Evolutionary conservation across 1,139 yeast species (phyloP).

Genomic region (Suhomyces bokatorum): DNA sequence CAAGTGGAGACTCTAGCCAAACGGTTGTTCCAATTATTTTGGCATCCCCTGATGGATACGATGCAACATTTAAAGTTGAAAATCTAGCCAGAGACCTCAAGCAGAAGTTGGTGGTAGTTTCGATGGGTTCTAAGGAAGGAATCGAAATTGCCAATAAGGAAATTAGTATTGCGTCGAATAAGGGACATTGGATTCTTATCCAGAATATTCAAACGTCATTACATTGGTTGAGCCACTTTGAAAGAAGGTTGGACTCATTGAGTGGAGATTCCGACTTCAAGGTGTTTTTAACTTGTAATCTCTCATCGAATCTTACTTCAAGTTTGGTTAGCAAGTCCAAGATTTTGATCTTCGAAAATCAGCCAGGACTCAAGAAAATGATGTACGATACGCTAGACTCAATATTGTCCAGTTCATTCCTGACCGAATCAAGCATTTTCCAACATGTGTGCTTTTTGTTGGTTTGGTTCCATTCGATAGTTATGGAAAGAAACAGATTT

Average conservation of each 20-base stretch:
- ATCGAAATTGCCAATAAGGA: conserved; percentile 54
- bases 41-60: conserved; percentile 63
- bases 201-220: conserved; percentile 79
- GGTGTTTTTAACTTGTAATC: conserved; percentile 60
- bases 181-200: conserved; percentile 67
- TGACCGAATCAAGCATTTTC: conserved; percentile 43
- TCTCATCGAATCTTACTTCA: conserved; percentile 53
- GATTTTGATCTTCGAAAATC: conserved; percentile 58
- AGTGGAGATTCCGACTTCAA: conserved; percentile 34
- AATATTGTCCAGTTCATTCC: conserved; percentile 21
- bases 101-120: conserved; percentile 43
- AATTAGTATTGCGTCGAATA: conserved; percentile 43
- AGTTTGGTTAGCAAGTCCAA: conserved; percentile 54
- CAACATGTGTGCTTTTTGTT: conserved; percentile 54
- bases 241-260: conserved; percentile 40
- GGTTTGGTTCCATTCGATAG: conserved; percentile 68
- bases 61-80: conserved; percentile 60
- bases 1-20: conserved; percentile 1
- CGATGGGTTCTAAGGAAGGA: conserved; percentile 81
- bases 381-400: conserved; percentile 44
- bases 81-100: conserved; percentile 35
- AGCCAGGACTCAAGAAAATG: conserved; percentile 57
- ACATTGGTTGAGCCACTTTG: conserved; percentile 59
- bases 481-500: conserved; percentile 60
- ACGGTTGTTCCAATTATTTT: conserved; percentile 46